Conservation (phyloP, 768 basidiomycete species). For the Mycena rebaudengoi region DNA sequence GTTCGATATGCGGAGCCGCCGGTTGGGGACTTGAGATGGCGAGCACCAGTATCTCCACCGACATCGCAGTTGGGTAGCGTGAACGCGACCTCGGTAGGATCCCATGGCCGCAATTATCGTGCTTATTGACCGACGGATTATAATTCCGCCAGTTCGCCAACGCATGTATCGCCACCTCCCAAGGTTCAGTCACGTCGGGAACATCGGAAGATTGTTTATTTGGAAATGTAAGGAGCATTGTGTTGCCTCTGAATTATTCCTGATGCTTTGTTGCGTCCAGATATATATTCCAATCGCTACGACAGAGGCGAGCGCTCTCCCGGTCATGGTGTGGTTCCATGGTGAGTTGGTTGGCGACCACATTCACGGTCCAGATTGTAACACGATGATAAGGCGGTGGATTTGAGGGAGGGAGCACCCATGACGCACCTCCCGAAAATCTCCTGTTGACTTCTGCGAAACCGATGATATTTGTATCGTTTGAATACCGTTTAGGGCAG, state of each 20-base stretch:
- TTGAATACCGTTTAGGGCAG: slow-evolving; percentile 52
- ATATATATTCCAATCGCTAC: slow-evolving; percentile 26
- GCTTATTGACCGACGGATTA: too few species aligned
- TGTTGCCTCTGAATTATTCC: background rate
- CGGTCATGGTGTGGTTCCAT: slow-evolving; percentile 53
- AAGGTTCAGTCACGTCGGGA: slow-evolving; percentile 32
- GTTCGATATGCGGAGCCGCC: slow-evolving; percentile 55
- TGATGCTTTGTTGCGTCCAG: slow-evolving; percentile 1
- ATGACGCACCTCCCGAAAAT: slow-evolving; percentile 40
- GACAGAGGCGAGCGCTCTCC: slow-evolving; percentile 17
- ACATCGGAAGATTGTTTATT: slow-evolving; percentile 54
- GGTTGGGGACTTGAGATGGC: slow-evolving; percentile 49
- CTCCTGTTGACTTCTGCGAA: slow-evolving; percentile 40
- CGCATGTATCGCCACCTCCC: slow-evolving; percentile 44
- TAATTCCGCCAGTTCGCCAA: slow-evolving; percentile 40
- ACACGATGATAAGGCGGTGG: slow-evolving; percentile 45
- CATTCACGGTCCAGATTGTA: background rate
- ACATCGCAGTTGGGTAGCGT: slow-evolving; percentile 45
- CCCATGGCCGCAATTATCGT: too few species aligned
- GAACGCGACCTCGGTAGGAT: slow-evolving; percentile 45
- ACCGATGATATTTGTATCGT: slow-evolving; percentile 50
- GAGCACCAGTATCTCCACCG: slow-evolving; percentile 49
- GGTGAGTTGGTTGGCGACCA: slow-evolving; percentile 32
- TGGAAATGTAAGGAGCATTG: slow-evolving; percentile 43
- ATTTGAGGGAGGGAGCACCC: slow-evolving; percentile 47